Conservation (phyloP, 805 yeast species). For the Suhomyces kilbournensis region DNA sequence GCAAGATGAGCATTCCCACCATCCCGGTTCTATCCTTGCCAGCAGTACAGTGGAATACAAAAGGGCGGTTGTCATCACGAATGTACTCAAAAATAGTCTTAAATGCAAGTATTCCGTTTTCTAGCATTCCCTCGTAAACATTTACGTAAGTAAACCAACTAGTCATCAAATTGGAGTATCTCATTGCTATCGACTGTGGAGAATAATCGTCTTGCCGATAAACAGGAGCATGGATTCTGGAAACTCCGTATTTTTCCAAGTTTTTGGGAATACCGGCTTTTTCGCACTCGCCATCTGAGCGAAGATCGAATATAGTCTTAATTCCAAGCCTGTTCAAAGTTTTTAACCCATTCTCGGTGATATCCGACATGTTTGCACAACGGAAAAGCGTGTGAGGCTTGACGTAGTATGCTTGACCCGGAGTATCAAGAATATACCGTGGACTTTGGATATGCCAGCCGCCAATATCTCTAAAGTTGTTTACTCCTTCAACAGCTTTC, state of each 20-base stretch:
- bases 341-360: slow-evolving; percentile 50
- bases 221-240: slow-evolving; percentile 55
- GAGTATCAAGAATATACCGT: slow-evolving; percentile 13
- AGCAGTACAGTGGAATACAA: slow-evolving; percentile 76
- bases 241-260: slow-evolving; percentile 41
- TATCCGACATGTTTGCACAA: slow-evolving; percentile 55
- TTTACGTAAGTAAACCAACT: slow-evolving; percentile 61
- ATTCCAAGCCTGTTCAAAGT: slow-evolving; percentile 46
- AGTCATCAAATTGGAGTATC: slow-evolving; percentile 52
- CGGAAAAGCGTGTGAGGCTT: slow-evolving; percentile 57
- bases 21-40: slow-evolving; percentile 88
- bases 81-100: slow-evolving; percentile 51
- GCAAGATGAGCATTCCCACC: slow-evolving; percentile 61
- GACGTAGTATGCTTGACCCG: slow-evolving; percentile 34
- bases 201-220: slow-evolving; percentile 53
- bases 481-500: slow-evolving; percentile 62
- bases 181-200: slow-evolving; percentile 60
- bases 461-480: slow-evolving; percentile 77
- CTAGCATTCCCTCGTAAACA: slow-evolving; percentile 60
- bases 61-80: slow-evolving; percentile 47
- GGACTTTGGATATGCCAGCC: slow-evolving; percentile 56
- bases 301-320: slow-evolving; percentile 60
- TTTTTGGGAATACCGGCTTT: slow-evolving; percentile 42
- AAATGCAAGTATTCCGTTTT: slow-evolving; percentile 47
- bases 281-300: slow-evolving; percentile 57